phyloP scores from a whole-genome alignment of 2,329 filamentous ascomycete genomes.

The Aspergillus bombycis region DNA sequence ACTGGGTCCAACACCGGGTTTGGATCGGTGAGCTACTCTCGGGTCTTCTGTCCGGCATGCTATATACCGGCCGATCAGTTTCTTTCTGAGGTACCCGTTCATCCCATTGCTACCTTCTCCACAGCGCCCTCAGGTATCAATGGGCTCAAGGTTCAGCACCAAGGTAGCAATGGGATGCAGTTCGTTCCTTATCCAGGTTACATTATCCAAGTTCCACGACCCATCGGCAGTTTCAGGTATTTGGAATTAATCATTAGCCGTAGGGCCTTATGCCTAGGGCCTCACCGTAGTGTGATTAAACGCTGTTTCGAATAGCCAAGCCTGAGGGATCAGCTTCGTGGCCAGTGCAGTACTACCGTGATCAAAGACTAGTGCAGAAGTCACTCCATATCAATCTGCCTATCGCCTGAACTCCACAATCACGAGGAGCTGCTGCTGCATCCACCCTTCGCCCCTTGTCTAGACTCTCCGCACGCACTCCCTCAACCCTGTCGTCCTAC shows the following conservation, averaged over 20 bases:
- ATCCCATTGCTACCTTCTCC: conserved; percentile 2
- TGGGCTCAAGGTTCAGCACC: background rate
- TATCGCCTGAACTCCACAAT: background rate
- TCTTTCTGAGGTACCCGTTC: background rate
- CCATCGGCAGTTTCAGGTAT: background rate
- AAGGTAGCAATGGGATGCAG: conserved; percentile 17
- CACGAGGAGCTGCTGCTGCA: background rate
- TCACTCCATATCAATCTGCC: background rate
- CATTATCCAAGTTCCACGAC: conserved; percentile 16
- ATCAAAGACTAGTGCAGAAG: background rate
- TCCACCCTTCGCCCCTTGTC: background rate
- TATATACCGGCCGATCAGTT: background rate
- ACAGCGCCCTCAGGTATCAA: conserved; percentile 2
- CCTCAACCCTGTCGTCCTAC: conserved; percentile 11
- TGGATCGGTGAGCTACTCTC: too few relatives aligned
- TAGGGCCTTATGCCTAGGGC: conserved; percentile 3
- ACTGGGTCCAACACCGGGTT: background rate
- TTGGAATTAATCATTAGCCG: background rate
- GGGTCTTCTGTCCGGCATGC: background rate
- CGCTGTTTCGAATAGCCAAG: background rate
- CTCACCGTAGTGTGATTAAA: background rate
- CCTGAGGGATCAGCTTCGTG: too few relatives aligned
- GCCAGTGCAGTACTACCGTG: background rate
- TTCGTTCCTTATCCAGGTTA: conserved; percentile 11
- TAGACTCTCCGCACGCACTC: background rate